Conservation (phyloP, 208 protist genomes). For the Naegleria fowleri region DNA sequence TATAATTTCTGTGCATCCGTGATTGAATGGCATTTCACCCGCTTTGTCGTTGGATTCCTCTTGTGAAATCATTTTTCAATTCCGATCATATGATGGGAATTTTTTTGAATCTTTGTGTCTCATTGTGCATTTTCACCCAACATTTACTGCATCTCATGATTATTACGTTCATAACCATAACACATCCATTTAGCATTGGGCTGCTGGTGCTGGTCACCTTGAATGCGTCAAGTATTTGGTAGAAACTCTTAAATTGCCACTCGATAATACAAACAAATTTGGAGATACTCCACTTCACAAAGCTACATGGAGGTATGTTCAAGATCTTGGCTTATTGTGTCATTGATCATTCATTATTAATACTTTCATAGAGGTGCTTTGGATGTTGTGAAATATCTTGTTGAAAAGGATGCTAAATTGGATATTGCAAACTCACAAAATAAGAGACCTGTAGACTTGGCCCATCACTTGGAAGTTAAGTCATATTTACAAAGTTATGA, state of each 20-base stretch:
- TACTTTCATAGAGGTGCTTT: not conserved
- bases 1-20: too few relatives aligned
- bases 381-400: not conserved
- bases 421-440: not conserved
- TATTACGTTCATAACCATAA: too few relatives aligned
- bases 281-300: constrained; percentile 24
- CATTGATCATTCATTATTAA: not conserved
- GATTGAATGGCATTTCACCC: too few relatives aligned
- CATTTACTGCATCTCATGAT: too few relatives aligned
- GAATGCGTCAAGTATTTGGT: not conserved
- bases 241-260: not conserved
- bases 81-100: too few relatives aligned
- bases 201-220: not conserved
- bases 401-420: not conserved
- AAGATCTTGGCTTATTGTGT: not conserved
- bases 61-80: too few relatives aligned
- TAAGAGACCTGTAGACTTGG: constrained; percentile 19
- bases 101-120: too few relatives aligned
- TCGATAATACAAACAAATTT: not conserved
- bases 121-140: too few relatives aligned
- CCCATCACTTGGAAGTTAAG: constrained; percentile 16
- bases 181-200: not conserved
- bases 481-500: not conserved
- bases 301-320: constrained; percentile 17
- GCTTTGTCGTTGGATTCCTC: too few relatives aligned